Percentiles rank a stretch among this genome's conserved stretches.
Evolutionary conservation across 352 stramenopile species (phyloP).

Genomic region (Phytophthora macrochlamydospora): DNA sequence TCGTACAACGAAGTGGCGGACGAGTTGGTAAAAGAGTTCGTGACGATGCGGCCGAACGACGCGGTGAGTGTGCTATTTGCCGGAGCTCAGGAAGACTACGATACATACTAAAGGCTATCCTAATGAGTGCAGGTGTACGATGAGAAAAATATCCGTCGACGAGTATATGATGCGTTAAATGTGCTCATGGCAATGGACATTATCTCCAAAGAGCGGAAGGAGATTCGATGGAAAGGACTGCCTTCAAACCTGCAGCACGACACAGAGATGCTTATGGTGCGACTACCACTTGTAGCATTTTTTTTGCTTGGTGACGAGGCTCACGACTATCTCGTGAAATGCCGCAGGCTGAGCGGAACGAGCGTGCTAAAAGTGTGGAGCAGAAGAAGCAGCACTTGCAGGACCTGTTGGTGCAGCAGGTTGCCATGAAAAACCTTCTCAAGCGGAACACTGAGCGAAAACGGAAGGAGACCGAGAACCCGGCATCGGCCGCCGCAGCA

Average conservation of each 20-base stretch:
- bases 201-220: slow-evolving; percentile 96
- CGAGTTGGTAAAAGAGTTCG: slow-evolving; percentile 91
- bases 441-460: slow-evolving; percentile 84
- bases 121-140: slow-evolving; percentile 77
- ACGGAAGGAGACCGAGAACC: slow-evolving; percentile 48
- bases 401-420: slow-evolving; percentile 94
- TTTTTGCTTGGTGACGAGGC: background rate
- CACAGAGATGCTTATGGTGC: slow-evolving; percentile 83
- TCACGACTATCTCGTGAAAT: background rate
- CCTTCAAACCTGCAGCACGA: slow-evolving; percentile 86
- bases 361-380: slow-evolving; percentile 81
- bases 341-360: slow-evolving; percentile 67
- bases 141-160: slow-evolving; percentile 96
- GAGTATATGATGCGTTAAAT: slow-evolving; percentile 97
- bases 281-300: slow-evolving; percentile 6
- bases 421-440: slow-evolving; percentile 94
- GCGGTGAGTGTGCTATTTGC: slow-evolving; percentile 33
- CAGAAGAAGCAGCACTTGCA: slow-evolving; percentile 91
- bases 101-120: slow-evolving; percentile 3
- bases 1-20: slow-evolving; percentile 96
- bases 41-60: slow-evolving; percentile 85
- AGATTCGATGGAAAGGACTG: slow-evolving; percentile 89
- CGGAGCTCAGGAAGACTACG: background rate
- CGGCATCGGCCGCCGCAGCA: slow-evolving; percentile 24
- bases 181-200: slow-evolving; percentile 99